Base-by-base conservation (phyloP, 2,329 filamentous ascomycete genomes). In the Exophiala sp. region DNA sequence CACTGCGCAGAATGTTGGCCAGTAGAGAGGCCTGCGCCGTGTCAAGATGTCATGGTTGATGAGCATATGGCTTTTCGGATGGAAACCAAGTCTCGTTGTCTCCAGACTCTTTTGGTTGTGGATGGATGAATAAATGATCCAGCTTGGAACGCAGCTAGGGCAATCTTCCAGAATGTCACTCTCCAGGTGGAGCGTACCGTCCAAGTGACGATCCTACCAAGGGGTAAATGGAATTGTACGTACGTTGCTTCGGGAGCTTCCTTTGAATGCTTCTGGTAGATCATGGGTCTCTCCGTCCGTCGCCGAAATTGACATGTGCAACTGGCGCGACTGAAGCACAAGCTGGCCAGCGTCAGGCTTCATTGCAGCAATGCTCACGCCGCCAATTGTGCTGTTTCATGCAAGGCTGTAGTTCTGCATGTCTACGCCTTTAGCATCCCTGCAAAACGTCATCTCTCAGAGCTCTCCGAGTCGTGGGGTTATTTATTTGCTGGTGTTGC, bases 81-180 rank as follows among this genome's bases (percentile, higher is more conserved):
- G 5, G 24, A 27, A 27, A 27, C 24, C 6, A 27, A 27, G 10
- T 27, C 24, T 27, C 10, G 24, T 32, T 7, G 29, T 32, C 3
- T 32, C 29, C 29, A 32, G 29, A 32, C 29, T 32, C 29, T n/a
- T 32, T 27, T 10, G 5, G 10, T n/a, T 32, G 5, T 10, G 5
- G 10, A 10, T 10, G 24, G 24, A 27, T 27, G 6, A 27, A 27
- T 10, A 27, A 3, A 32, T 13, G 29, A n/a, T 9, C 7, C 11
- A 32, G 29, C 11, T 32, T n/a, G 11, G 7, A 32, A 32, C 29
- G n/a, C 34, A 27, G 21, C 23, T 44, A 30, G 38, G 44, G 48
- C n/a, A 50, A 48, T 50, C 35, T 54, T 54, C 52, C 47, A 50
- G 52, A 54, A 54, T 47, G 43, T 44, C 34, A 32, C 45, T 18